Evolutionary conservation across 768 basidiomycete species (phyloP).

Genomic region (Mycena alexandri): DNA sequence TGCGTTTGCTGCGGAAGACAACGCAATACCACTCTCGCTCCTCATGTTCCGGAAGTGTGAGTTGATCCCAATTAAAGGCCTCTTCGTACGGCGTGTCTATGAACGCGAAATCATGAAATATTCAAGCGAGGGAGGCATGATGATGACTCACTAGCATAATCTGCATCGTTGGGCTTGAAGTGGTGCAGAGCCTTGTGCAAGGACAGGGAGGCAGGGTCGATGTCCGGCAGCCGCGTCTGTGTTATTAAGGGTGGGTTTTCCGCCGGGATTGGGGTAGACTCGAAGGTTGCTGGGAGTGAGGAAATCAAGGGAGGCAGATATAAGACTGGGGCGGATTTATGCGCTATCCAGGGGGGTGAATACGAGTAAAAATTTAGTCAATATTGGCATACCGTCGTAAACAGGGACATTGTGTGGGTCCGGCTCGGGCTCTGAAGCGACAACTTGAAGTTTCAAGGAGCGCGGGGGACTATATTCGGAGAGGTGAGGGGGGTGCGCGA

Average conservation of each 20-base stretch:
- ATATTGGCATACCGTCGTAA: too few relatives aligned
- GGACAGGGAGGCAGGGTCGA: conserved; percentile 86
- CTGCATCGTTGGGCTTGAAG: conserved; percentile 70
- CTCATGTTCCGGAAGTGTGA: conserved; percentile 74
- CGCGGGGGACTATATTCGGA: conserved; percentile 29
- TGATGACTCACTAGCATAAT: conserved; percentile 67
- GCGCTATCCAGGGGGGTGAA: too few relatives aligned
- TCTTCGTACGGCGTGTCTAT: conserved; percentile 67
- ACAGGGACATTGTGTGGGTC: conserved; percentile 70
- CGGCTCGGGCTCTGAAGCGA: conserved; percentile 36
- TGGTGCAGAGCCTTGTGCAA: conserved; percentile 88
- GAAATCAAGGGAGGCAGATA: conserved; percentile 91
- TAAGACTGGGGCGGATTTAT: conserved; percentile 66
- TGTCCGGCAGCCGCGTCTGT: conserved; percentile 82
- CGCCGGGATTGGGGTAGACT: conserved; percentile 43
- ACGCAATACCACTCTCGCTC: conserved; percentile 95
- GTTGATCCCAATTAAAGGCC: conserved; percentile 91
- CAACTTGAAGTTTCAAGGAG: conserved; percentile 10
- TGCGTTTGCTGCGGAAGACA: conserved; percentile 86
- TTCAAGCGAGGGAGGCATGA: too few relatives aligned
- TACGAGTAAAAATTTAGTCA: too few relatives aligned
- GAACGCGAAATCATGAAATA: neutral
- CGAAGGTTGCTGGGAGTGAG: conserved; percentile 67
- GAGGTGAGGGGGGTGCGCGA: conserved; percentile 51
- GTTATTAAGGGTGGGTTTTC: conserved; percentile 67